phyloP scores from a whole-genome alignment of 2,329 filamentous ascomycete species.

The Fusarium sp. region DNA sequence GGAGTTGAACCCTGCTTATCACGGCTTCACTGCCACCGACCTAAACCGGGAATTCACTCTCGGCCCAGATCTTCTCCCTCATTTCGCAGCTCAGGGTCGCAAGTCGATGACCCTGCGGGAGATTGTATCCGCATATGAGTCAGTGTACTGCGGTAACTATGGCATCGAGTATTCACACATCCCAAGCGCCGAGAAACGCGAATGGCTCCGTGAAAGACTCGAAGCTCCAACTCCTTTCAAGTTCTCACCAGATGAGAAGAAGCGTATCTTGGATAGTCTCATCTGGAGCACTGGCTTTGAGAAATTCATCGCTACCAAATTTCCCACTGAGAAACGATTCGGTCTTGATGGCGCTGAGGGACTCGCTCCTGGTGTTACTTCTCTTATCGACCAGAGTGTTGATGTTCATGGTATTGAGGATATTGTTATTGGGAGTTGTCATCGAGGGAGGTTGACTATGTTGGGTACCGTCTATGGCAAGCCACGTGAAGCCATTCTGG shows the following conservation, averaged over 20 bases:
- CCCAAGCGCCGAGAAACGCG: conserved; percentile 92
- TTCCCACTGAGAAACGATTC: conserved; percentile 99
- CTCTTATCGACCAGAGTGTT: conserved; percentile 95
- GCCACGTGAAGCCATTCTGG: conserved; percentile 99
- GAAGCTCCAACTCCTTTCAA: conserved; percentile 94
- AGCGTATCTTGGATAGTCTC: conserved; percentile 91
- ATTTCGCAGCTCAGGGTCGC: conserved; percentile 85
- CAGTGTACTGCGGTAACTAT: conserved; percentile 95
- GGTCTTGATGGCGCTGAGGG: conserved; percentile 97
- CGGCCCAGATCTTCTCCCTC: conserved; percentile 91
- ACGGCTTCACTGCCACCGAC: conserved; percentile 92
- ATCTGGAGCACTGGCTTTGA: conserved; percentile 99
- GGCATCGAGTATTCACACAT: conserved; percentile 99
- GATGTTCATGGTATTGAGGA: conserved; percentile 94
- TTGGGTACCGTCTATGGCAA: conserved; percentile 98
- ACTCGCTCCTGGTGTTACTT: conserved; percentile 98
- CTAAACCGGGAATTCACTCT: conserved; percentile 90
- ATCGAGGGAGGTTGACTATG: conserved; percentile 96
- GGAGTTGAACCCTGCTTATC: conserved; percentile 88
- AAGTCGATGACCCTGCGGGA: conserved; percentile 96
- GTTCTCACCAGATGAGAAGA: conserved; percentile 97
- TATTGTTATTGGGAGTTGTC: conserved; percentile 98
- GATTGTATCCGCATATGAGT: conserved; percentile 91
- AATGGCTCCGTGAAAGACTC: conserved; percentile 94
- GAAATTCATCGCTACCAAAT: conserved; percentile 92